Evolutionary conservation across 768 basidiomycete genomes (phyloP).

Genomic region (Panaeolus papilionaceus): DNA sequence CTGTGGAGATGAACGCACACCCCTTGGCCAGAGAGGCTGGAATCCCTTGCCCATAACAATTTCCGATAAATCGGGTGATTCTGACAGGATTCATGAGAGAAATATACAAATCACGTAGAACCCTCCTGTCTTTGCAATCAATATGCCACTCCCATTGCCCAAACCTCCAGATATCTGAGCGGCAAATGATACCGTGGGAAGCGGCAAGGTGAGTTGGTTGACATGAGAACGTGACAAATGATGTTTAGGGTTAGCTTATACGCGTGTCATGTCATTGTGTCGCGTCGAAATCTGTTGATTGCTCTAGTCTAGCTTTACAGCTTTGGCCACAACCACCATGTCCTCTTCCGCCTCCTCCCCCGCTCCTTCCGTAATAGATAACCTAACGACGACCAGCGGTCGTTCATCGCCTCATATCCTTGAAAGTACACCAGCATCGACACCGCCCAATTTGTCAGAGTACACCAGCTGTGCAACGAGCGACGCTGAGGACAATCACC

Average conservation of each 20-base stretch:
- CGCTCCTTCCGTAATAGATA: conserved; percentile 21
- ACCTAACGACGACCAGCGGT: conserved; percentile 5
- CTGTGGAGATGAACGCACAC: no score
- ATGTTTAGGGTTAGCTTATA: conserved; percentile 10
- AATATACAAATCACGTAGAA: no score
- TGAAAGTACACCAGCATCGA: conserved; percentile 34
- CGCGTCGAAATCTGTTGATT: conserved; percentile 10
- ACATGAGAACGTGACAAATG: neutral
- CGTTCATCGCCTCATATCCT: conserved; percentile 23
- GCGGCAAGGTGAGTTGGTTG: neutral
- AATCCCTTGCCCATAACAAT: no score
- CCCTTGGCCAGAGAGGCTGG: no score
- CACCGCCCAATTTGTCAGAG: conserved; percentile 32
- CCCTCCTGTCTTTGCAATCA: no score
- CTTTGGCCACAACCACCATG: conserved; percentile 29
- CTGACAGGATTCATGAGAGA: no score
- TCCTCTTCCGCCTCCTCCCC: conserved; percentile 28
- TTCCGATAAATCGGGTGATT: no score
- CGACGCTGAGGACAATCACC: conserved; percentile 22
- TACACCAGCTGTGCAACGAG: conserved; percentile 31
- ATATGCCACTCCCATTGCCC: neutral
- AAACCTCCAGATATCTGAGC: neutral
- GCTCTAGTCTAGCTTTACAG: conserved; percentile 3
- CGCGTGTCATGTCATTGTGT: conserved; percentile 8
- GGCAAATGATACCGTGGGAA: neutral